phyloP scores from a whole-genome alignment of 306 rosid genomes.

The Trifolium dubium region DNA sequence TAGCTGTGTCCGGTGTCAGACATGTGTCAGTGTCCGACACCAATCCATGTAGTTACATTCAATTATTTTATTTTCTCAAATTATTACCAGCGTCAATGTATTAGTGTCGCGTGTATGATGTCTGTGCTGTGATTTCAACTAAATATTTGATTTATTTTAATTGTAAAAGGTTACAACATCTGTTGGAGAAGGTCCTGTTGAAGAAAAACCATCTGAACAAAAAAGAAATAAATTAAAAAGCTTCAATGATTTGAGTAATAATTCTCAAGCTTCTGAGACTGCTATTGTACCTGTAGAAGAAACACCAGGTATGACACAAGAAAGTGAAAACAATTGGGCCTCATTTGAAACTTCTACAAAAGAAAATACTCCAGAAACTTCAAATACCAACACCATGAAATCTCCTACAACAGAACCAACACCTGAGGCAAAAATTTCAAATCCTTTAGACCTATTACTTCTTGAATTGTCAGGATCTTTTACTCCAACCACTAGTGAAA shows the following conservation, averaged over 20 bases:
- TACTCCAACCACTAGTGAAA: slow-evolving; percentile 28
- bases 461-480: slow-evolving; percentile 62
- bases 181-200: slow-evolving; percentile 37
- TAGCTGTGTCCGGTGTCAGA: neutral
- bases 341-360: slow-evolving; percentile 43
- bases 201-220: slow-evolving; percentile 42
- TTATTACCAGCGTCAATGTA: neutral
- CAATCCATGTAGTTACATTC: neutral
- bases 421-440: slow-evolving; percentile 49
- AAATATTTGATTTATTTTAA: slow-evolving; percentile 28
- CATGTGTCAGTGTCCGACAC: neutral
- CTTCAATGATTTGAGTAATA: slow-evolving; percentile 49
- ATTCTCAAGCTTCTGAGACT: slow-evolving; percentile 44
- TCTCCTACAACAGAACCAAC: slow-evolving; percentile 19
- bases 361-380: slow-evolving; percentile 31
- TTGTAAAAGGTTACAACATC: slow-evolving; percentile 44
- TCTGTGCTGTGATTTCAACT: neutral
- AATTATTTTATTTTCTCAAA: neutral
- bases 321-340: slow-evolving; percentile 56
- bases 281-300: slow-evolving; percentile 36
- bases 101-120: neutral
- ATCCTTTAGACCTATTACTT: slow-evolving; percentile 67
- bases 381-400: slow-evolving; percentile 46
- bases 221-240: slow-evolving; percentile 38
- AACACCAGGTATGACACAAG: slow-evolving; percentile 44